Evolutionary conservation across 129 eudicot species (phyloP), one percentile per base, ranked within the genome.

Genomic region (Arctium minus): DNA sequence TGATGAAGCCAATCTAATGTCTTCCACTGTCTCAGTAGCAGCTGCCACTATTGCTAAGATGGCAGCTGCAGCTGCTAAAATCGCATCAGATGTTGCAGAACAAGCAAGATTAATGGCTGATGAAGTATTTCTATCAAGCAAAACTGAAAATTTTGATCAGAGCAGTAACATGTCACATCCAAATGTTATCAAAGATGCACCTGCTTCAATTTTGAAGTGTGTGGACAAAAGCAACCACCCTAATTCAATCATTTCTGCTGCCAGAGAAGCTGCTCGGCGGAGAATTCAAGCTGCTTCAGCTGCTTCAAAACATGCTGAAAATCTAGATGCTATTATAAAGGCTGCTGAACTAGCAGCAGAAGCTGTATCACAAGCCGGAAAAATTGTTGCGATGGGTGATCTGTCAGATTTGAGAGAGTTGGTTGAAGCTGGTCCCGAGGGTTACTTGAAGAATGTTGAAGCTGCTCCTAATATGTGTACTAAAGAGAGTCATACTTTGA

Each of bases 41-140:
- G 98, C 99, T 5, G 89, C 98, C 74, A 89, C 94, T 86, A 96
- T 96, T 88, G 98, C 99, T 67, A 96, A 96, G 86, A 97, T 96
- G 11, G 99, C 99, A 3, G 97, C 98, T 72, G 96, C 93, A 37
- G 97, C 97, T 74, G 99, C 99, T 67, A 87, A 89, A 86, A 79
- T 96, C 79, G 99, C 98, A 29, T 90, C 92, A 56, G 35, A 82
- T 84, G 94, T 91, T 80, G 96, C 97, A 29, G 79, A 90, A 81
- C 97, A 92, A 85, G 94, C 98, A 50, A 93, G 89, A 79, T 86
- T 87, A 78, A 90, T 96, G 98, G 98, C 93, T 15, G 97, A 93
- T 42, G 96, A 96, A 78, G 98, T 87, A 42, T 56, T 92, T 36
- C 7, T 60, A 42, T 78, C 83, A 40, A 74, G 75, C 82, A 83